Evolutionary conservation across 176 grass and related monocot species (phyloP), one percentile per base, ranked within the genome.

Genomic region (Cymbopogon citratus): DNA sequence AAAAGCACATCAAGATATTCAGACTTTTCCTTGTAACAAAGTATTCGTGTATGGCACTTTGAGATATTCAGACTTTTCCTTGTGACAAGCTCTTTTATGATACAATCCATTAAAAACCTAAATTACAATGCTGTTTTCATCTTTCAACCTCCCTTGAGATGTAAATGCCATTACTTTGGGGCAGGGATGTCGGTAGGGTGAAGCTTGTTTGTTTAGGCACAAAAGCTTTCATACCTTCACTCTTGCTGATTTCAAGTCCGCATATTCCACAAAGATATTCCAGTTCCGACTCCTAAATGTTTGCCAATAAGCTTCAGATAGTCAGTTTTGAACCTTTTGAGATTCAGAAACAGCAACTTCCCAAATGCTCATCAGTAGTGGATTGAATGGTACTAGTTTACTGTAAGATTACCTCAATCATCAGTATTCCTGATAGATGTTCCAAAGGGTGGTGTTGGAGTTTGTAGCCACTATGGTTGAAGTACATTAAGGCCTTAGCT

Each of bases 391-490:
- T 77, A 80, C 39, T 33, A 71, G 67, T 27, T 63, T 81, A 87
- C 51, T 67, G 15, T 65, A 85, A 60, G 19, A 54, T 48, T 91
- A 98, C 90, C 95, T 95, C 70, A 34, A 95, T 84, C 89, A 91
- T 95, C 40, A 98, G 87, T 28, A 91, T 90, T 72, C 82, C 87
- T 51, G 87, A 93, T 69, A 93, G 40, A 80, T 90, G 80, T 61
- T 33, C 80, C 65, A 94, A 72, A 77, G 94, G 87, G 78, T 90
- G 87, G 40, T 76, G 85, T 66, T 93, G 92, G 81, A 87, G 90
- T 80, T 93, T 98, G 87, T 95, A 93, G 29, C 95, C 88, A 1
- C 87, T 83, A 76, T 95, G 86, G 70, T 95, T 95, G 64, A 93
- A 74, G 69, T 91, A 85, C 82, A 87, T 84, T 77, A 98, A 73